These are phyloP conservation scores for Coemansia sp. DNA, from an alignment of 192 early-diverging fungal genomes.

Conservation along the genomic window DNA sequence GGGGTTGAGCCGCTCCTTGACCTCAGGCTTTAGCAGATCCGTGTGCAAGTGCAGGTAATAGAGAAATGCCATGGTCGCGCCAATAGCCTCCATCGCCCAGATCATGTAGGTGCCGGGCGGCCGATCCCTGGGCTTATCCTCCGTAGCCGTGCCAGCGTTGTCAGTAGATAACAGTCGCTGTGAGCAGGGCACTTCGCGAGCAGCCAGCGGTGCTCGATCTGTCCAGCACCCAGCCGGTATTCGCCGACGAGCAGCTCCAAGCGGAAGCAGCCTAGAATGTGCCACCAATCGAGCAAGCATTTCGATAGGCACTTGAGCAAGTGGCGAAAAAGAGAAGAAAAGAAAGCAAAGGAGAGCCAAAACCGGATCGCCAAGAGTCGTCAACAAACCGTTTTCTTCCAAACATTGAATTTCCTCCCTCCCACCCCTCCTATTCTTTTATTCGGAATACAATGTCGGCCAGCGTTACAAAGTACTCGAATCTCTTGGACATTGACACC, in stretches of 20 bases:
- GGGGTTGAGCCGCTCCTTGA: constrained; percentile 35
- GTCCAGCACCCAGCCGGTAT: background rate
- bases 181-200: background rate
- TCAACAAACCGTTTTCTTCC: background rate
- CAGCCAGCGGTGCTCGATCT: background rate
- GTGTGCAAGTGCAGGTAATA: constrained; percentile 42
- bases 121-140: constrained; percentile 11
- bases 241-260: background rate
- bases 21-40: constrained; percentile 33
- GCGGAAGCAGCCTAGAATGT: background rate
- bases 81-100: constrained; percentile 47
- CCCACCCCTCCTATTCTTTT: background rate
- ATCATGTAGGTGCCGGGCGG: constrained; percentile 44
- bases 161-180: background rate
- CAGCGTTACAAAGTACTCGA: constrained; percentile 64
- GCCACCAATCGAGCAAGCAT: background rate
- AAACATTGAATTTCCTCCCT: background rate
- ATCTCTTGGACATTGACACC: constrained; percentile 72
- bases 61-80: constrained; percentile 22
- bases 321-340: background rate
- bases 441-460: constrained; percentile 26
- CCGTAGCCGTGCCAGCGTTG: background rate
- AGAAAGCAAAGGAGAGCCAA: background rate
- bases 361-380: background rate
- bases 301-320: no score